Evolutionary conservation across 106 monocot genomes (phyloP).

Genomic region (Dendrobium nobile): DNA sequence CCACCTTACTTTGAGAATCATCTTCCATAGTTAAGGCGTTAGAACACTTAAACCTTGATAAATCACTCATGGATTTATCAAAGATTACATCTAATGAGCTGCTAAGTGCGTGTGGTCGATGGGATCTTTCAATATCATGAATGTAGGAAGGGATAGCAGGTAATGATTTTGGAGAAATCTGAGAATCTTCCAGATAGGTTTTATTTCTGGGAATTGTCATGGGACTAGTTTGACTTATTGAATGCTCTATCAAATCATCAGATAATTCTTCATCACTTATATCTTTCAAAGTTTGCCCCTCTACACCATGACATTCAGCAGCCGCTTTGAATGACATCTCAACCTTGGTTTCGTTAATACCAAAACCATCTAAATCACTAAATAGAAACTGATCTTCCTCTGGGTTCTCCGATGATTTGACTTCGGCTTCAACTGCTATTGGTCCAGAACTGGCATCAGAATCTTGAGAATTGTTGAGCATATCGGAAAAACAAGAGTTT

Average conservation of each 20-base stretch:
- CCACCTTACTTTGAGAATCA: constrained; percentile 5
- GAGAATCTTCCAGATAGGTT: constrained; percentile 8
- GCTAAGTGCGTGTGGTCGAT: constrained; percentile 26
- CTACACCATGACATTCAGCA: constrained; percentile 13
- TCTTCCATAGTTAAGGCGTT: constrained; percentile 13
- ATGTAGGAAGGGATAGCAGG: constrained; percentile 46
- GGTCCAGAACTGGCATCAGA: not conserved
- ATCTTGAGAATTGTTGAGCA: constrained; percentile 2
- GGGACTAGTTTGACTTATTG: constrained; percentile 20
- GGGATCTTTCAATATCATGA: constrained; percentile 48
- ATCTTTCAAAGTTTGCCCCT: constrained; percentile 8
- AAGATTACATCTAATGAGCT: constrained; percentile 27
- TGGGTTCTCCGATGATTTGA: constrained; percentile 6
- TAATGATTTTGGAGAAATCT: constrained; percentile 33
- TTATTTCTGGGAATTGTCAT: constrained; percentile 39
- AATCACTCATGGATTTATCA: constrained; percentile 13
- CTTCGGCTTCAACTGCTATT: constrained; percentile 5
- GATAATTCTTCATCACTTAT: constrained; percentile 12
- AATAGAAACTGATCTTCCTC: constrained; percentile 47
- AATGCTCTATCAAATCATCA: constrained; percentile 6
- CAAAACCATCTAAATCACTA: constrained; percentile 23
- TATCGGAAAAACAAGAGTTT: not conserved
- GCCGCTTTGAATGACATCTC: not conserved
- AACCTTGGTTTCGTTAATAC: constrained; percentile 4
- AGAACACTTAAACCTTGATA: constrained; percentile 15